A percentile compares a stretch with the other conserved stretches of the same genome.
Conservation (phyloP, 2,329 filamentous ascomycete species). For the Sporothrix mexicana region DNA sequence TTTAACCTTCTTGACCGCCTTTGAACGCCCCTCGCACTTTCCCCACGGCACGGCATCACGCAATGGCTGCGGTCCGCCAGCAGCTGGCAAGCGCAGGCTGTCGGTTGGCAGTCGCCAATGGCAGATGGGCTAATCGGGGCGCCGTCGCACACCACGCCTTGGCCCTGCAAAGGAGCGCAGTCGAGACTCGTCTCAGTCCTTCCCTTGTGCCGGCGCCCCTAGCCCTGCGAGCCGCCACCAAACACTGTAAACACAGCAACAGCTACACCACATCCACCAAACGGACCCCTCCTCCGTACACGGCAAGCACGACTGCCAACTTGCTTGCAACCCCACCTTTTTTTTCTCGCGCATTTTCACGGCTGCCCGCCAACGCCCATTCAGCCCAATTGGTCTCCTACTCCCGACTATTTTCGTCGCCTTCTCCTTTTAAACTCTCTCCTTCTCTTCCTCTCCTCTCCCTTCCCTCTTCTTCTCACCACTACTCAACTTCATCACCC, state of each 20-base stretch:
- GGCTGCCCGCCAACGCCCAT: conserved; percentile 23
- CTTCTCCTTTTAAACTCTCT: conserved; percentile 2
- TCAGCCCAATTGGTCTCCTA: neutral
- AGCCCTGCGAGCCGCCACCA: conserved; percentile 20
- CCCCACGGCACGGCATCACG: neutral
- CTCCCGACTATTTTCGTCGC: conserved; percentile 4
- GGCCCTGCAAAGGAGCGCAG: neutral
- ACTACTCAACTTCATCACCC: conserved; percentile 33
- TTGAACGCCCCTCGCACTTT: neutral
- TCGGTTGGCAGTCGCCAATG: conserved; percentile 3
- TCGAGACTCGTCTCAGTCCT: neutral
- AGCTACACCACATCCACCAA: neutral
- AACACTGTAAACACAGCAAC: neutral
- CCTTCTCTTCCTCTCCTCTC: conserved; percentile 35
- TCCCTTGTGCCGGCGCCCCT: conserved; percentile 24
- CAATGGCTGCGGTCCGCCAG: conserved; percentile 11
- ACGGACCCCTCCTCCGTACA: conserved; percentile 14
- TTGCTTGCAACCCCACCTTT: conserved; percentile 33
- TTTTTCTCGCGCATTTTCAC: conserved; percentile 27
- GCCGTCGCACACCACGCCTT: conserved; percentile 8
- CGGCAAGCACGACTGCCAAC: conserved; percentile 1
- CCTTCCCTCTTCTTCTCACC: conserved; percentile 32
- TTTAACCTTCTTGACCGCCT: too few species aligned
- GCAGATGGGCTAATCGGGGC: conserved; percentile 13
- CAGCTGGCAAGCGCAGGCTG: conserved; percentile 20